Conservation (phyloP, 2,329 filamentous ascomycete genomes). For the Diaporthe sp. region DNA sequence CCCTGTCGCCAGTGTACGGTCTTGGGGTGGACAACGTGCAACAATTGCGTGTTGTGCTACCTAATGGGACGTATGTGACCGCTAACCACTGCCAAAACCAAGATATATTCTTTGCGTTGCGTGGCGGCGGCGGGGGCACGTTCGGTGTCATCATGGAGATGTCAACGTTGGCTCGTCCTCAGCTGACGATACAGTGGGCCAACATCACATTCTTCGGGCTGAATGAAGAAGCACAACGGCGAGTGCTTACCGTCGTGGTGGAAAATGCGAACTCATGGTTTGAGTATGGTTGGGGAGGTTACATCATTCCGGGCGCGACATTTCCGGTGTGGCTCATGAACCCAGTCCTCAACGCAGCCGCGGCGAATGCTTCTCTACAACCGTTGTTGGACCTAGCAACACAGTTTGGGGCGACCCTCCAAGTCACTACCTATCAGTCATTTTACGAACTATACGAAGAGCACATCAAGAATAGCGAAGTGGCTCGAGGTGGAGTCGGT, state of each 20-base stretch:
- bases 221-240: not conserved
- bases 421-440: not conserved
- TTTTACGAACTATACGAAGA: not conserved
- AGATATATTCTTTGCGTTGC: constrained; percentile 65
- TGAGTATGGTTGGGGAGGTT: not conserved
- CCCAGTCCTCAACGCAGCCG: not conserved
- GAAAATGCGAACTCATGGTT: not conserved
- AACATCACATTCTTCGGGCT: not conserved
- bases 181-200: not conserved
- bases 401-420: not conserved
- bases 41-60: constrained; percentile 54
- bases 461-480: not conserved
- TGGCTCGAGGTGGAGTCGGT: not conserved
- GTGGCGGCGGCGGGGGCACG: constrained; percentile 56
- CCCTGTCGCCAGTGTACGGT: not conserved
- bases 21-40: not conserved
- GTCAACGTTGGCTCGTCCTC: not conserved
- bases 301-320: not conserved
- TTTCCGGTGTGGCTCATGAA: not conserved
- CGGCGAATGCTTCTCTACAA: not conserved
- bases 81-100: constrained; percentile 55
- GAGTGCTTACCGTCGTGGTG: not conserved
- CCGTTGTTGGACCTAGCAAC: not conserved
- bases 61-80: constrained; percentile 57
- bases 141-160: constrained; percentile 49